Base-by-base conservation (phyloP, 768 basidiomycete species). In the Chalciporus sphaerocephalus region DNA sequence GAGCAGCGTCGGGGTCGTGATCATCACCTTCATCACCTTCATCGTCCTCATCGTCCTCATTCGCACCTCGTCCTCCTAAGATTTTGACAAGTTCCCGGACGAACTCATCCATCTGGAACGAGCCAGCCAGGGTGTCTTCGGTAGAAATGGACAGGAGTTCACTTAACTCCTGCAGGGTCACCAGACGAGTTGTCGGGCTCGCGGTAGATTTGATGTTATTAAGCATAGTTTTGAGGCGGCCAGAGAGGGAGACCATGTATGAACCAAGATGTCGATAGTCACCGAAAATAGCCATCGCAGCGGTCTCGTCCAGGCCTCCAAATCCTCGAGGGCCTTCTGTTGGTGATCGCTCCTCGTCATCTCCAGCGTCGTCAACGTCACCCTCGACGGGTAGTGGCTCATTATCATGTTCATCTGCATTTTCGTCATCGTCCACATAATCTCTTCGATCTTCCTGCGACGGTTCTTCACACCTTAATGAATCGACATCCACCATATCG, bases 131-230 rank as follows among this genome's bases (percentile, higher is more conserved):
- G 6, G 93, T 97, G 63, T 99, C 96, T 69, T 98, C 95, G 2
- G 92, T 97, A 66, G 91, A 92, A 69, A 98, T 94, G 50, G 90
- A 89, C 45, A 99, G 80, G 25, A 97, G 67, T 63, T 98, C 95
- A 69, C 90, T 92, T 42, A 96, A 78, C 59, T 99, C 95, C 61
- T 97, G 93, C 22, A 99, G 71, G 5, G 94, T 93, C 35, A 92
- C 70, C 22, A 97, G 79, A 38, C 93, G 85, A 32, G 84, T 87
- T 0, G 87, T 90, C 10, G 89, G 84, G 61, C 89, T 89, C 24
- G 90, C 87, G 22, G 84, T 82, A 18, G 79, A 61, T 67, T 88
- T 87, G 80, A 95, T 90, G 65, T 90, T 90, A 66, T 78, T 85
- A 49, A 96, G 73, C 79, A 95, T 87, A 6, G 80, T 83, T 76